Percentiles rank a stretch among this genome's conserved stretches.
Evolutionary conservation across 2,329 filamentous ascomycete genomes (phyloP).

Genomic region (Chaetothyriales sp.): DNA sequence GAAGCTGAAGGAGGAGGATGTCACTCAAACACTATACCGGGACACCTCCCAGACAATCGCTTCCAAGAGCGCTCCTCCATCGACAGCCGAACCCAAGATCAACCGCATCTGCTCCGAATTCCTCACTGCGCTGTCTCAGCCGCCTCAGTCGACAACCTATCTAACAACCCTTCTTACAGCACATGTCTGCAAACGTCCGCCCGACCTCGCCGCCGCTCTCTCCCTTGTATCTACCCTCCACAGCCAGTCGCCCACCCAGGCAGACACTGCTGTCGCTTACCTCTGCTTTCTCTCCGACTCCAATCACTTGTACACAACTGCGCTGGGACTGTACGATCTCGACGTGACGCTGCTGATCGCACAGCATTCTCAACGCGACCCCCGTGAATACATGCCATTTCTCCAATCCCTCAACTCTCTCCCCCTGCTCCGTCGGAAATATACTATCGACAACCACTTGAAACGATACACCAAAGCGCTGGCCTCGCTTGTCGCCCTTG

Average conservation of each 20-base stretch:
- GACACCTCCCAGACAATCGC: conserved; percentile 42
- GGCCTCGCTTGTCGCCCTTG: conserved; percentile 55
- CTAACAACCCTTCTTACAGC: conserved; percentile 89
- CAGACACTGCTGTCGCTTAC: conserved; percentile 82
- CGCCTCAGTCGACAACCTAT: conserved; percentile 38
- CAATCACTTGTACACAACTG: conserved; percentile 78
- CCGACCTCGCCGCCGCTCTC: conserved; percentile 75
- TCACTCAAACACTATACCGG: conserved; percentile 83
- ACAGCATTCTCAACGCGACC: conserved; percentile 91
- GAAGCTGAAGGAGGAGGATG: conserved; percentile 75
- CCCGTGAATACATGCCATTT: conserved; percentile 87
- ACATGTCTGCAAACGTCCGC: conserved; percentile 82
- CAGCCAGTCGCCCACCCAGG: conserved; percentile 41
- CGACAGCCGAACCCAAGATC: conserved; percentile 42
- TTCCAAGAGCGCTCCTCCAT: conserved; percentile 3
- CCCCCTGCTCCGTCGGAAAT: conserved; percentile 53
- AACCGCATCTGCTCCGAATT: conserved; percentile 82
- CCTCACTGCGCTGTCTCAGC: conserved; percentile 48
- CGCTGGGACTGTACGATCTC: conserved; percentile 79
- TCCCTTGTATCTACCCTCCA: conserved; percentile 59
- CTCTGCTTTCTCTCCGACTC: conserved; percentile 95
- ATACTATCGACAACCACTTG: conserved; percentile 80
- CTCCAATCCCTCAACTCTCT: conserved; percentile 73
- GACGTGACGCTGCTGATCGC: conserved; percentile 81
- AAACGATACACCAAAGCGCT: conserved; percentile 63